Evolutionary conservation across 306 rosid genomes (phyloP).

Genomic region (Castanea sativa): DNA sequence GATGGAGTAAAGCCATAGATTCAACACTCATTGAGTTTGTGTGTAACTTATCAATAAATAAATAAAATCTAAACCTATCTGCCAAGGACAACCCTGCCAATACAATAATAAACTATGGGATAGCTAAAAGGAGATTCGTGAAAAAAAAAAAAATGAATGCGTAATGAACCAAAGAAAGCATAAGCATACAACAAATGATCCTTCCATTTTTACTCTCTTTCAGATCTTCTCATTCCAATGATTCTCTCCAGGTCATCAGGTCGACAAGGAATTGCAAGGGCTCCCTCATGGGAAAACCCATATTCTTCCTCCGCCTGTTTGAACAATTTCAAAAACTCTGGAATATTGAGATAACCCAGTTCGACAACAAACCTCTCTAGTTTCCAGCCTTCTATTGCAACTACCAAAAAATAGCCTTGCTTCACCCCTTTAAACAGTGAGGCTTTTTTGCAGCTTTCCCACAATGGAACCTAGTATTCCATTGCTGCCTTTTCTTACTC

Average conservation of each 20-base stretch:
- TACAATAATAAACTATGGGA: too few relatives aligned
- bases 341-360: constrained; percentile 31
- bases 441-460: constrained; percentile 28
- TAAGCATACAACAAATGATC: neutral
- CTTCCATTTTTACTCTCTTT: neutral
- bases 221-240: constrained; percentile 17
- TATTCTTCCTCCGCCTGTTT: constrained; percentile 48
- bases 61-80: too few relatives aligned
- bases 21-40: too few relatives aligned
- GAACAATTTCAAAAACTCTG: constrained; percentile 35
- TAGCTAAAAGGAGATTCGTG: too few relatives aligned
- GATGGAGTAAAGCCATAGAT: too few relatives aligned
- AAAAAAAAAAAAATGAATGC: too few relatives aligned
- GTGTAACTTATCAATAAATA: too few relatives aligned
- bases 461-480: constrained; percentile 18
- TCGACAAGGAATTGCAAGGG: constrained; percentile 38
- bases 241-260: constrained; percentile 40
- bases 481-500: constrained; percentile 29
- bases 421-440: constrained; percentile 35
- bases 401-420: constrained; percentile 44
- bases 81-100: too few relatives aligned
- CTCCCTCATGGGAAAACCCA: constrained; percentile 43
- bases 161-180: neutral
- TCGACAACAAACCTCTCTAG: constrained; percentile 28
- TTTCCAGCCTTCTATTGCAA: constrained; percentile 40